Percentiles rank a stretch among this genome's conserved stretches.
These are phyloP conservation scores for Globisporangium emineosum DNA, from an alignment of 352 stramenopile species.

Conservation along the genomic window DNA sequence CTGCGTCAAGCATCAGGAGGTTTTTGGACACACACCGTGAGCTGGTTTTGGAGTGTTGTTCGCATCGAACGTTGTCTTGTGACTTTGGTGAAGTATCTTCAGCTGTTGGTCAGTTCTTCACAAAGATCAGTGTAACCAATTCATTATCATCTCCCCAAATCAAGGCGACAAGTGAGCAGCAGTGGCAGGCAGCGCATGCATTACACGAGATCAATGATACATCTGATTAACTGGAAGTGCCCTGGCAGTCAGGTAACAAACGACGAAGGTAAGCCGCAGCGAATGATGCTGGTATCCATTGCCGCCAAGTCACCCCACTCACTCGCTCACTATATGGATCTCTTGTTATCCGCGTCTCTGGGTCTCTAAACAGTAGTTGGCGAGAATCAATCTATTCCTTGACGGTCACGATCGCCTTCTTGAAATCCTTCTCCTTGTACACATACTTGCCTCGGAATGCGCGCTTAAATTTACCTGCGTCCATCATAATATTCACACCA, in stretches of 20 bases:
- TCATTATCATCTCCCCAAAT: not conserved
- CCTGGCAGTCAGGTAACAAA: not conserved
- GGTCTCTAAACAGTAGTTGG: constrained; percentile 8
- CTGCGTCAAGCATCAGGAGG: not conserved
- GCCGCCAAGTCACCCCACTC: no score
- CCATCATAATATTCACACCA: not conserved
- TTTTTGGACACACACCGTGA: not conserved
- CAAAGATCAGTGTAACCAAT: not conserved
- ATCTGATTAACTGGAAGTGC: constrained; percentile 5
- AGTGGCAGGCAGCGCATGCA: not conserved
- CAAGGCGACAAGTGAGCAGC: not conserved
- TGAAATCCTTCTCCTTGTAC: constrained; percentile 93
- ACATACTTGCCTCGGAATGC: constrained; percentile 80
- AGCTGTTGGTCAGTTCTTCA: no score
- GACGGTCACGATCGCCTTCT: constrained; percentile 91
- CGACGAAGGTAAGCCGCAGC: not conserved
- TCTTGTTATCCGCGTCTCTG: constrained; percentile 4
- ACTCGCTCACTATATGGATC: not conserved
- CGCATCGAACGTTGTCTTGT: no score
- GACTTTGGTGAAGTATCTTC: no score
- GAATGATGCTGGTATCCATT: not conserved
- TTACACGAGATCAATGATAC: constrained; percentile 2
- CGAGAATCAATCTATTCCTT: constrained; percentile 47
- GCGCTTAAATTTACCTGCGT: constrained; percentile 87
- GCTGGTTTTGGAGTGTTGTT: no score